Base-by-base conservation (phyloP, 148 eudicot species). In the Pouteria glomerata region DNA sequence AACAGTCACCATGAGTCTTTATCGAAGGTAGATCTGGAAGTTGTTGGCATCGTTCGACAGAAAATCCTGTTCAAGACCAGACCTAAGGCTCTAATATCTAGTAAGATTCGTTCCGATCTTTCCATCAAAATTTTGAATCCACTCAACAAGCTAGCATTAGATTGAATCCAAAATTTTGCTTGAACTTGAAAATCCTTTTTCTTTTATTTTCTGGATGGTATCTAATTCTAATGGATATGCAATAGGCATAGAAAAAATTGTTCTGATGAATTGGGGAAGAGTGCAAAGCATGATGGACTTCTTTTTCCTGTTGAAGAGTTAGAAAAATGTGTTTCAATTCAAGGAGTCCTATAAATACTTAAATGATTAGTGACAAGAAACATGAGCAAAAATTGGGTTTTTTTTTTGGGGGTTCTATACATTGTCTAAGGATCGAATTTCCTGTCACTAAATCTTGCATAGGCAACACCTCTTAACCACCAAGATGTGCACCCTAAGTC, bases 41-140 rank as follows among this genome's bases (percentile, higher is more conserved):
- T 88, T 31, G 63, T 92, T 57, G 97, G 99, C 51, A 74, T 95
- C 66, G 84, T 95, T 59, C 84, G 96, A 39, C 96, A 95, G 51
- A 80, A 83, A 78, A 88, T 95, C 76, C 42, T 91, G 79, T 95
- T 95, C 86, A 95, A 95, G 81, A 95, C 89, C 56, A 83, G 99
- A 58, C 96, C 99, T 1, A 91, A 82, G 79, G 97, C 99, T 12
- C 85, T 95, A 68, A 95, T 95, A 37, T 80, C 89, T 1, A 82
- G 87, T 88, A 82, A 84, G 86, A 27, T 74, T 52, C 24, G 6
- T 7, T 39, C 29, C 15, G 14, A 2, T 59, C 29, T 39, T 29
- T 8, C 3, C n/a, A n/a, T 2, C n/a, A 6, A 23, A 33, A 18
- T 29, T 21, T 16, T 42, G 44, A 30, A 7, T 31, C 27, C 13